These are phyloP conservation scores for Avena sativa DNA, from an alignment of 176 grass and related monocot genomes.

Conservation along the genomic window DNA sequence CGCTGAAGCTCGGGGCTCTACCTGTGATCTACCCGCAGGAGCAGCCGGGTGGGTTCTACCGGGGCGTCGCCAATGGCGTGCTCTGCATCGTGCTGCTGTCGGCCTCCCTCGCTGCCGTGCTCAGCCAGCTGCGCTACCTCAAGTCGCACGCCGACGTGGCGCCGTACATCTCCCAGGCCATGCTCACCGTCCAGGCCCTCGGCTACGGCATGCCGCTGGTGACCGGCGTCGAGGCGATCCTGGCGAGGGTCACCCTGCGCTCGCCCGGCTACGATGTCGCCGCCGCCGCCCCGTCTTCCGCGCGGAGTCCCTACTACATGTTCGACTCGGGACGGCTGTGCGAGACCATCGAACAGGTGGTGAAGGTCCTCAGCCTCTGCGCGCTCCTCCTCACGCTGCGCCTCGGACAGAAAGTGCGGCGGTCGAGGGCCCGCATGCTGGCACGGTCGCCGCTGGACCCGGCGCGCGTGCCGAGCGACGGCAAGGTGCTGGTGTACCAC, in stretches of 20 bases:
- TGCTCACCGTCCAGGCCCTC: constrained; percentile 58
- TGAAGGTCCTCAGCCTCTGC: not conserved
- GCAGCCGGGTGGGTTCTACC: constrained; percentile 32
- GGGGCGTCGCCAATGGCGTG: constrained; percentile 45
- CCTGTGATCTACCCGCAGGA: constrained; percentile 49
- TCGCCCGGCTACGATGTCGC: not conserved
- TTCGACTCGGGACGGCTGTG: not conserved
- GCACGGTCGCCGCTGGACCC: constrained; percentile 41
- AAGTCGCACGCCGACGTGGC: constrained; percentile 33
- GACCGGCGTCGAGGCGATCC: constrained; percentile 46
- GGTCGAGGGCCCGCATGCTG: not conserved
- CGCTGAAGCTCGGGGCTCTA: constrained; percentile 44
- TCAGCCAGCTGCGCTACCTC: constrained; percentile 53
- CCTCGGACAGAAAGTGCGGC: not conserved
- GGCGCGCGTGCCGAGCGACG: constrained; percentile 52
- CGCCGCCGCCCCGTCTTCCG: not conserved
- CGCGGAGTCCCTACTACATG: not conserved
- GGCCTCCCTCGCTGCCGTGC: constrained; percentile 20
- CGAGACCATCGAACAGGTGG: not conserved
- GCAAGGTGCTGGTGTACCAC: constrained; percentile 16
- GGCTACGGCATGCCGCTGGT: constrained; percentile 54
- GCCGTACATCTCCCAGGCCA: constrained; percentile 59
- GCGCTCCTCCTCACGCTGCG: not conserved
- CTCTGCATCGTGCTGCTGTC: constrained; percentile 50
- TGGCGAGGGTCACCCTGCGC: constrained; percentile 36